Base-by-base conservation (phyloP, 495 filamentous ascomycete genomes). In the Penicillium ochrochloron region DNA sequence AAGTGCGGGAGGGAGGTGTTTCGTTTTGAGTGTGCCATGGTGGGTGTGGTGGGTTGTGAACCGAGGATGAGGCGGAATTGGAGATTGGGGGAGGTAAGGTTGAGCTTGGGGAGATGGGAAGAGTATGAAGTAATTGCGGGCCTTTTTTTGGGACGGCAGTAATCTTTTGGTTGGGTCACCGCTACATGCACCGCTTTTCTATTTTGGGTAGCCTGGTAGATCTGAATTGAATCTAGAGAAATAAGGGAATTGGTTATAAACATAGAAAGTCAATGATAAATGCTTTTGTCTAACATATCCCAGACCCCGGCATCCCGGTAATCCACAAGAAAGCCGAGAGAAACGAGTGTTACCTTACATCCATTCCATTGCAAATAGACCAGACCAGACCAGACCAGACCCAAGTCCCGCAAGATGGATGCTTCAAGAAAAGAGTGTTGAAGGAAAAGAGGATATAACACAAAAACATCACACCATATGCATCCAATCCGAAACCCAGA, bases 1-100 rank as follows among this genome's bases (percentile, higher is more conserved):
- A 97, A 99, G 77, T 97, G 92, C 21, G 95, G 90, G 48, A 96
- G 91, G 60, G 94, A 96, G 56, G 95, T 97, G 81, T 99, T 97
- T 66, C 94, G 89, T 84, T 97, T 97, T 75, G 80, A 83, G 58
- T 83, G 80, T 8, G 80, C 77, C 80, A 83, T 61, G 35, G 33
- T 39, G 14, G 39, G 29, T 21, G 39, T 60, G 50, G 27, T 35
- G 46, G 44, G 3, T 44, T 33, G 39, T 34, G 37, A 6, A 2
- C 23, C 3, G 56, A 14, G 23, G 21, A n/a, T 46, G 34, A 23
- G 53, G 29, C 27, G 25, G 33, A 15, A 14, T 3, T 6, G 8
- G 23, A 25, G 44, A 19, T 48, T 42, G 15, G 14, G 41, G n/a
- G 42, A 21, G n/a, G 7, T 44, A n/a, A 17, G 8, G n/a, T 37